Conservation (phyloP, 176 grass and related monocot species). For the Avena insularis region DNA sequence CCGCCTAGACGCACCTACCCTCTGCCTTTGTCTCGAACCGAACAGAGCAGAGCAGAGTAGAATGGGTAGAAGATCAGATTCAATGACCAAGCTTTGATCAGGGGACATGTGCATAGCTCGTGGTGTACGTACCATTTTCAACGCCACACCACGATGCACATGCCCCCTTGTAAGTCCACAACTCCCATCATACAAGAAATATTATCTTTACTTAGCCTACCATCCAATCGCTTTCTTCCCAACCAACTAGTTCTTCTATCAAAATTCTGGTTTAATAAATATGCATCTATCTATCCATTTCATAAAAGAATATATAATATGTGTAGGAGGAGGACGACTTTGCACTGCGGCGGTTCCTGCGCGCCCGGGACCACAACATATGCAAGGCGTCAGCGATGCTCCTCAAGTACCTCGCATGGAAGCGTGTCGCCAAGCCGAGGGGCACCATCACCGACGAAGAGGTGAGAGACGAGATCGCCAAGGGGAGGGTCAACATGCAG, state of each 20-base stretch:
- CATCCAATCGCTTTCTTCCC: neutral
- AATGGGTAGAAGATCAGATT: neutral
- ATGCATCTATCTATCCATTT: neutral
- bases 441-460: conserved; percentile 54
- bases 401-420: conserved; percentile 76
- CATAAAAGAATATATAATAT: neutral
- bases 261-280: neutral
- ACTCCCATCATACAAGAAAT: neutral
- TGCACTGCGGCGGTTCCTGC: neutral
- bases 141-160: neutral
- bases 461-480: conserved; percentile 53
- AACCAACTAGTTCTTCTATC: neutral
- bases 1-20: too few species aligned
- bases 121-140: neutral
- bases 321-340: conserved; percentile 62
- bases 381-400: conserved; percentile 66
- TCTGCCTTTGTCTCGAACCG: neutral
- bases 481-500: conserved; percentile 62
- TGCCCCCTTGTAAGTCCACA: neutral
- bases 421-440: conserved; percentile 48
- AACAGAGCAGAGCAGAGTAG: neutral
- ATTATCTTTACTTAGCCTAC: neutral
- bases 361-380: conserved; percentile 53
- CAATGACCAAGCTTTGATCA: neutral
- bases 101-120: neutral